Conservation (phyloP, 2,329 filamentous ascomycete genomes). For the Trichothecium sympodiale region DNA sequence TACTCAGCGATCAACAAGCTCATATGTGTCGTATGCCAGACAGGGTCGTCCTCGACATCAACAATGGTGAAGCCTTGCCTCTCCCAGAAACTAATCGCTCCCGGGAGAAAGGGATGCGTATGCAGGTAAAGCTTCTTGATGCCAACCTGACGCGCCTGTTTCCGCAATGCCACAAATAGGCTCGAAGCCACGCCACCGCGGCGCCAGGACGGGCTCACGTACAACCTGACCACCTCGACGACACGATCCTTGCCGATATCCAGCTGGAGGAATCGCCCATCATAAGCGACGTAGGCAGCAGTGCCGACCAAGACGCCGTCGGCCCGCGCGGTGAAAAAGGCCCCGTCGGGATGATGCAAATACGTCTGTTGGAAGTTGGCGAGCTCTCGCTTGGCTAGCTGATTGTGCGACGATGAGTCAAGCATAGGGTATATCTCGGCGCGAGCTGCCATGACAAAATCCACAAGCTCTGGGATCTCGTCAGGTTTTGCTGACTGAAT, state of each 20-base stretch:
- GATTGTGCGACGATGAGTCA: constrained; percentile 7
- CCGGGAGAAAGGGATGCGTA: constrained; percentile 15
- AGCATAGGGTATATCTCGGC: constrained; percentile 17
- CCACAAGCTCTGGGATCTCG: constrained; percentile 12
- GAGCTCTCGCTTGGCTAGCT: constrained; percentile 9
- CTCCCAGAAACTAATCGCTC: constrained; percentile 15
- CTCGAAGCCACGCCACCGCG: constrained; percentile 15
- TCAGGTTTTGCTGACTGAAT: constrained; percentile 9
- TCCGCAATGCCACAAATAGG: constrained; percentile 9
- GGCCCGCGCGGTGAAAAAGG: constrained; percentile 10
- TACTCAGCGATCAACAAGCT: neutral
- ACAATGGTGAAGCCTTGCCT: constrained; percentile 11
- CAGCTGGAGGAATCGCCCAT: constrained; percentile 13
- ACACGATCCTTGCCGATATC: constrained; percentile 7
- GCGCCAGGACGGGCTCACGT: constrained; percentile 13
- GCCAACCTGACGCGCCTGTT: constrained; percentile 6
- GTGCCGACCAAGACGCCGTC: constrained; percentile 12
- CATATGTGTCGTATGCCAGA: constrained; percentile 19
- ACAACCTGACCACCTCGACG: constrained; percentile 16
- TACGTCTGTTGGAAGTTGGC: constrained; percentile 11
- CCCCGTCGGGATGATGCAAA: constrained; percentile 11
- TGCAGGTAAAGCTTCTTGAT: constrained; percentile 15
- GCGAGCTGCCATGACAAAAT: constrained; percentile 13
- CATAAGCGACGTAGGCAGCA: constrained; percentile 14
- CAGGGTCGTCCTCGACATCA: constrained; percentile 11